phyloP scores from a whole-genome alignment of 768 basidiomycete species.

The Astraeus odoratus region DNA sequence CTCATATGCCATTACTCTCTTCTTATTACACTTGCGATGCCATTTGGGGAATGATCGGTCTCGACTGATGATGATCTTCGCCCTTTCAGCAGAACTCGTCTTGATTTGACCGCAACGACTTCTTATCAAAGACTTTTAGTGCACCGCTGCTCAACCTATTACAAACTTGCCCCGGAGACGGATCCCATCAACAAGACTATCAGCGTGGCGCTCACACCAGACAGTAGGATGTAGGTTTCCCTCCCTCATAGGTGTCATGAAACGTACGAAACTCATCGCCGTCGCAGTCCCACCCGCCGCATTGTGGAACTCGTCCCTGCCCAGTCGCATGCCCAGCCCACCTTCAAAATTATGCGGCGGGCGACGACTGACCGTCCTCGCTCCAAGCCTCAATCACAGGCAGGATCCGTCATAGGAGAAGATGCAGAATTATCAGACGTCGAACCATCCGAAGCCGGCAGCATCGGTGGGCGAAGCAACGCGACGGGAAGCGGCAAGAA shows the following conservation, averaged over 20 bases:
- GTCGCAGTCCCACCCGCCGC: slow-evolving; percentile 55
- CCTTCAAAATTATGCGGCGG: slow-evolving; percentile 86
- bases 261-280: slow-evolving; percentile 11
- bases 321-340: slow-evolving; percentile 61
- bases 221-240: slow-evolving; percentile 67
- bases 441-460: slow-evolving; percentile 78
- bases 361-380: slow-evolving; percentile 45
- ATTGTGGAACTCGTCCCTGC: slow-evolving; percentile 74
- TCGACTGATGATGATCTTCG: slow-evolving; percentile 19
- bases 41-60: slow-evolving; percentile 2
- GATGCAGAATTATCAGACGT: slow-evolving; percentile 73
- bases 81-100: slow-evolving; percentile 42
- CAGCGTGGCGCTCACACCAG: slow-evolving; percentile 45
- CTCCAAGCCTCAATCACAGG: slow-evolving; percentile 58
- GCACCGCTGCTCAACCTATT: slow-evolving; percentile 79
- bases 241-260: background rate
- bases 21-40: slow-evolving; percentile 2
- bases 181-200: slow-evolving; percentile 62
- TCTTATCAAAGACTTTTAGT: slow-evolving; percentile 83
- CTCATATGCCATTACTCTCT: background rate
- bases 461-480: slow-evolving; percentile 62
- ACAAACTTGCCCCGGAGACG: slow-evolving; percentile 64
- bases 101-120: slow-evolving; percentile 63
- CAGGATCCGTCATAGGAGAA: slow-evolving; percentile 67
- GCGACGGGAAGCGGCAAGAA: slow-evolving; percentile 58